Conservation (phyloP, 1,139 yeast genomes). For the Pichia sp. region DNA sequence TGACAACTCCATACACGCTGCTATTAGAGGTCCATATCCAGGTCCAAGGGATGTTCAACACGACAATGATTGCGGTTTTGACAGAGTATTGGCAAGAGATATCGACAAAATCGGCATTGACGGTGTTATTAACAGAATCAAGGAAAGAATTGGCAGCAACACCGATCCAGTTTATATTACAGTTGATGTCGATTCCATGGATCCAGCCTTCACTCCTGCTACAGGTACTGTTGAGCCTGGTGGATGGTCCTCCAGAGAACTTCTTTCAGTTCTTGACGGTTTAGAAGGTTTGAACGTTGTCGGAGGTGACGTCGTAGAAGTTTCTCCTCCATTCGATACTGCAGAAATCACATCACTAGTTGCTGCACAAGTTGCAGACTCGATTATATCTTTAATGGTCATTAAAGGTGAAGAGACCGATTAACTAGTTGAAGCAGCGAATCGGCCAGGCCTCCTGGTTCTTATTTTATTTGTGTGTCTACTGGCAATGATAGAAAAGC, state of each 20-base stretch:
- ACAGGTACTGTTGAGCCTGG: conserved; percentile 85
- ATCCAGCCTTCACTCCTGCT: conserved; percentile 77
- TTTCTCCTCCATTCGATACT: conserved; percentile 51
- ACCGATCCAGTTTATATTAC: conserved; percentile 66
- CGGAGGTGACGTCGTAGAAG: conserved; percentile 60
- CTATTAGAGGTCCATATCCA: conserved; percentile 63
- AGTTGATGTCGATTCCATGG: conserved; percentile 76
- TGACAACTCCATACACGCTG: conserved; percentile 57
- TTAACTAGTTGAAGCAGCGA: background rate
- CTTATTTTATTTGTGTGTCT: background rate
- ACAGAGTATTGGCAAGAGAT: conserved; percentile 38
- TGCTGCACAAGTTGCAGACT: conserved; percentile 41
- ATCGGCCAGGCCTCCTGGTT: background rate
- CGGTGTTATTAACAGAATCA: conserved; percentile 47
- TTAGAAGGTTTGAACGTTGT: conserved; percentile 40
- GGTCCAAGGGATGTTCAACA: conserved; percentile 55
- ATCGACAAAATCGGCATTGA: conserved; percentile 62
- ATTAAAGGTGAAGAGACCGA: conserved; percentile 15
- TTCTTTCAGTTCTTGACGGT: conserved; percentile 55
- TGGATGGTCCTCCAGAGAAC: conserved; percentile 72
- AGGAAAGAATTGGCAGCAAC: conserved; percentile 44
- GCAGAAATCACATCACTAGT: conserved; percentile 51
- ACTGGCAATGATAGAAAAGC: background rate
- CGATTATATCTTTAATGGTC: conserved; percentile 40
- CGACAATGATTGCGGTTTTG: conserved; percentile 43